A percentile compares a stretch with the other conserved stretches of the same genome.
Evolutionary conservation across 2,329 filamentous ascomycete species (phyloP).

Genomic region (Escovopsis sp.): DNA sequence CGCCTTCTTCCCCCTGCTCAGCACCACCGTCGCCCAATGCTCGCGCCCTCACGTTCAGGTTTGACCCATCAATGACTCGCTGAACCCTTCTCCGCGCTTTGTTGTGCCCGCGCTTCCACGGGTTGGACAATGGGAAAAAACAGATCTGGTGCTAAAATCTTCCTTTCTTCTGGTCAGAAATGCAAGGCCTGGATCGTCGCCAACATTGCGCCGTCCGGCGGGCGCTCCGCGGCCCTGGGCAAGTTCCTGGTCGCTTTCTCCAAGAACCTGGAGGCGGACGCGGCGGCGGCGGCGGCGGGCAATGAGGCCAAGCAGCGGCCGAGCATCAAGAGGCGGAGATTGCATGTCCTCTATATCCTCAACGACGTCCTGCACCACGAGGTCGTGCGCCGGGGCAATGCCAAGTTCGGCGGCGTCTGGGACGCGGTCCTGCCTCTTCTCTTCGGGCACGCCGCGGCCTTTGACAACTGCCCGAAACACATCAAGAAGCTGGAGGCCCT

Average conservation of each 20-base stretch:
- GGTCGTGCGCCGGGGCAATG: conserved; percentile 35
- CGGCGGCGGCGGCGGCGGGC: conserved; percentile 8
- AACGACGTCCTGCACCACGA: conserved; percentile 66
- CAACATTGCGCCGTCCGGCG: conserved; percentile 52
- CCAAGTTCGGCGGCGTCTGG: conserved; percentile 40
- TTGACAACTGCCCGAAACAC: conserved; percentile 49
- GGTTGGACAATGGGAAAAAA: conserved; percentile 10
- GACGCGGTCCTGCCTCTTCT: conserved; percentile 48
- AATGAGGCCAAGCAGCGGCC: conserved; percentile 18
- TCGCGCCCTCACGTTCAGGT: conserved; percentile 77
- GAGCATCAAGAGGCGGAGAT: conserved; percentile 51
- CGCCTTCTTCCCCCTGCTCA: conserved; percentile 51
- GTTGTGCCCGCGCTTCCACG: neutral
- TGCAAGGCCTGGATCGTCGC: conserved; percentile 76
- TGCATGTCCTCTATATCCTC: conserved; percentile 65
- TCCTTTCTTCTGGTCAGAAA: conserved; percentile 40
- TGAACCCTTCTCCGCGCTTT: conserved; percentile 1
- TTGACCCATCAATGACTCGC: conserved; percentile 33
- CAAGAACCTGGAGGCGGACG: conserved; percentile 20
- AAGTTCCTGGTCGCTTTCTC: conserved; percentile 63
- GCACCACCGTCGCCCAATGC: conserved; percentile 53
- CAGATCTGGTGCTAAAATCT: too few species aligned
- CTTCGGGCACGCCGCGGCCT: conserved; percentile 40
- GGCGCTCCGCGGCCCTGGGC: conserved; percentile 51
- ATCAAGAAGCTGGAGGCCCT: conserved; percentile 49